Evolutionary conservation across 495 filamentous ascomycete genomes (phyloP), one percentile per base, ranked within the genome.

Genomic region (Talaromyces liani): DNA sequence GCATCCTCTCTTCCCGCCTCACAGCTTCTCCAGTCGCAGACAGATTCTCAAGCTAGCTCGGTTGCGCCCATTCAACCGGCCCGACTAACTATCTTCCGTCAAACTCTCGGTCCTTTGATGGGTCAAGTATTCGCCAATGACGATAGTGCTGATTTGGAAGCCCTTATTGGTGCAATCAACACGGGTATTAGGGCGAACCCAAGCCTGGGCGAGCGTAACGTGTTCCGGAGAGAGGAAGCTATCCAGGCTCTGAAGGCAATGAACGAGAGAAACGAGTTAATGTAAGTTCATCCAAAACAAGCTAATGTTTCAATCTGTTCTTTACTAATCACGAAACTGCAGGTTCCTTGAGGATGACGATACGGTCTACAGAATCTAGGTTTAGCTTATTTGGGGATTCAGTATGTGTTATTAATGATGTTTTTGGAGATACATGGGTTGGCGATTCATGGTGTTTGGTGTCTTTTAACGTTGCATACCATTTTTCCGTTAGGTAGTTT

Each of bases 221-320:
- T 77, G 45, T 98, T 97, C 78, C 82, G 77, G 39, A 79, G 81
- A 29, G 74, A 77, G 1, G 95, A 98, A 77, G 92, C 90, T 3
- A 75, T 89, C 60, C 78, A 84, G 73, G 93, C 91, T 58, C 73
- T 98, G 68, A 81, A 82, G 72, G 84, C 77, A 69, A 88, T 98
- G 91, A 87, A 89, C 63, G 86, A 88, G 53, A 78, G 80, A 72
- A 97, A 97, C 70, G 85, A 91, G 77, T 87, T 98, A 74, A 98
- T 98, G 95, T 96, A 76, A 86, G 90, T 88, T 25, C 25, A 41
- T 31, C 53, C 59, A 29, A 16, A 9, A 55, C 36, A n/a, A 12
- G 36, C 55, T 6, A 14, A 12, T 25, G 29, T 27, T 59, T 49
- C 60, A 36, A 22, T 36, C 29, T 24, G 29, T 25, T 20, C 27